Evolutionary conservation across 805 yeast species (phyloP), one percentile per base, ranked within the genome.

Genomic region (Torulaspora delbrueckii): DNA sequence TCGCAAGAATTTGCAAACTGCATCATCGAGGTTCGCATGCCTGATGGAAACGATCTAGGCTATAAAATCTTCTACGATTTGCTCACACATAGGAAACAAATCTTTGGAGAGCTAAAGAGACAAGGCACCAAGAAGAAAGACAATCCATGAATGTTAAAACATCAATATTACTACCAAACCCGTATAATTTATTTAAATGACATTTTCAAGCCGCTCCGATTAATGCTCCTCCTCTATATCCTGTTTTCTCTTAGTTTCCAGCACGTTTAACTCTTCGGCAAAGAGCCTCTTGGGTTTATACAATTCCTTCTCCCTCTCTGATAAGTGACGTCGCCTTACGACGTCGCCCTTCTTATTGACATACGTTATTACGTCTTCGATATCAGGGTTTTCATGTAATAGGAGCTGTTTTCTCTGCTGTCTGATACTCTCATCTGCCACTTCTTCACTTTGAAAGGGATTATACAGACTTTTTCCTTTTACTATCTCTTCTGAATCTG

Each of bases 1-100:
- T 75, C 87, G 4, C 79, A 78, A 50, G 89, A 83, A 54, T 78
- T 86, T 55, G 81, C 86, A 1, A 71, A 72, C 31, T 77, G 85
- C 49, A 70, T 86, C 19, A 59, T 63, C 9, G 75, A 74, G 45
- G 68, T 72, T 1, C 67, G 70, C 8, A 54, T 71, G n/a, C 70
- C 75, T n/a, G 62, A 78, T 36, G 76, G 74, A 46, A 88, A 82
- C 57, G 71, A 76, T 30, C 78, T 80, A 59, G 80, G 84, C 6
- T 72, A 67, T 49, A 71, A 74, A 47, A 75, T 86, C 37, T 69
- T 85, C 37, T 67, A 68, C 36, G 96, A 87, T 58, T 66, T 87
- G 36, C 69, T 86, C 55, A 66, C 67, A 10, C 66, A 81, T 53
- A 81, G 81, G 51, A 81, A 78, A 23, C 67, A 70, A 16, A 77